These are phyloP conservation scores for Penicillium brevicompactum DNA, from an alignment of 2,329 filamentous ascomycete species.

Conservation along the genomic window DNA sequence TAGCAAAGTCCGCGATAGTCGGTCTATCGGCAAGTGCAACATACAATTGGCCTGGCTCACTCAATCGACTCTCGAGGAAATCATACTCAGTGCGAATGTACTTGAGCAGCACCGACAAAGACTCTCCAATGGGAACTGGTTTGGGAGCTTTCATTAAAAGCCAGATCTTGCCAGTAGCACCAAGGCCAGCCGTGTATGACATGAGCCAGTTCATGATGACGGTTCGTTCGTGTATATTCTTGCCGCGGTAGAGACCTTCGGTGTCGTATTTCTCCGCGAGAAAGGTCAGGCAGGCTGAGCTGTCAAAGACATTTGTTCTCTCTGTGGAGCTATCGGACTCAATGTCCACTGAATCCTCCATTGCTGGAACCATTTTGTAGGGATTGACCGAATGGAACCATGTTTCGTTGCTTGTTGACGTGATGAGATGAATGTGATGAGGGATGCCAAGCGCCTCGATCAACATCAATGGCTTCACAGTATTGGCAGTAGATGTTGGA, in stretches of 20 bases:
- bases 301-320: background rate
- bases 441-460: background rate
- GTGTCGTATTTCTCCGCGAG: background rate
- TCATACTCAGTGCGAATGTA: background rate
- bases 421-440: background rate
- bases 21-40: background rate
- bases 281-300: background rate
- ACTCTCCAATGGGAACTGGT: background rate
- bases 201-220: background rate
- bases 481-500: background rate
- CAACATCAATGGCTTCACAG: background rate
- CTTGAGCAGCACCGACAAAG: background rate
- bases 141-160: background rate
- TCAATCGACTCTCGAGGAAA: background rate
- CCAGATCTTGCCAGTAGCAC: background rate
- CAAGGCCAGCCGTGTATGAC: background rate
- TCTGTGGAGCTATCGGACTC: background rate
- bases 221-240: background rate
- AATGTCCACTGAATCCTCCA: background rate
- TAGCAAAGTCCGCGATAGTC: background rate
- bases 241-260: background rate
- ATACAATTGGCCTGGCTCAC: background rate
- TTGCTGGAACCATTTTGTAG: background rate
- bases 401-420: background rate
- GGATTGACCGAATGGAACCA: background rate